phyloP scores from a whole-genome alignment of 148 eudicot genomes.

The Camellia sinensis region DNA sequence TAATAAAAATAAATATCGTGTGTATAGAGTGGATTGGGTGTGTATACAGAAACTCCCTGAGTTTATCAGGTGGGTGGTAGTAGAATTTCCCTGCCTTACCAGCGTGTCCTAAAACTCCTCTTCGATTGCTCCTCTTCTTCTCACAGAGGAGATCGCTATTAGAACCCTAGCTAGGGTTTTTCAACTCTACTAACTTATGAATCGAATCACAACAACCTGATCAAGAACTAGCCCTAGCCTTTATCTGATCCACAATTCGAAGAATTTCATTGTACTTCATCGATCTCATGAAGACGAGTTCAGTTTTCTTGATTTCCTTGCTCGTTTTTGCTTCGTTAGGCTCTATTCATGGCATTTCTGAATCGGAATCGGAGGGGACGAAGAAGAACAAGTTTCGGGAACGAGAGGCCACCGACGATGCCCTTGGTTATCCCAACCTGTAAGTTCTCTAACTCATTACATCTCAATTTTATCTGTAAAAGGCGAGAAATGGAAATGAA shows the following conservation, averaged over 20 bases:
- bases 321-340: slow-evolving; percentile 27
- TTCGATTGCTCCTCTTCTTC: background rate
- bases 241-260: background rate
- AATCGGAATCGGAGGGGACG: slow-evolving; percentile 32
- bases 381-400: slow-evolving; percentile 73
- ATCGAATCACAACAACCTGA: background rate
- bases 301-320: slow-evolving; percentile 25
- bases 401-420: slow-evolving; percentile 83
- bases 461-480: background rate
- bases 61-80: too few species aligned
- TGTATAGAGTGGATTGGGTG: too few species aligned
- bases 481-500: background rate
- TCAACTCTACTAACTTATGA: background rate
- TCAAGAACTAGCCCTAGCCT: background rate
- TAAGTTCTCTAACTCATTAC: slow-evolving; percentile 23
- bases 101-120: background rate
- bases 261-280: background rate
- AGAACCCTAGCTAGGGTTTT: slow-evolving; percentile 16
- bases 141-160: background rate
- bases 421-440: slow-evolving; percentile 67
- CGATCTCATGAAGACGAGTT: slow-evolving; percentile 35
- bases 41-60: too few species aligned
- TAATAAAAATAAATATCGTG: too few species aligned
- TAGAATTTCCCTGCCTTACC: too few species aligned
- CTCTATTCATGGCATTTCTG: slow-evolving; percentile 32